Base-by-base conservation (phyloP, 352 stramenopile species). In the Globisporangium camurandrum region DNA sequence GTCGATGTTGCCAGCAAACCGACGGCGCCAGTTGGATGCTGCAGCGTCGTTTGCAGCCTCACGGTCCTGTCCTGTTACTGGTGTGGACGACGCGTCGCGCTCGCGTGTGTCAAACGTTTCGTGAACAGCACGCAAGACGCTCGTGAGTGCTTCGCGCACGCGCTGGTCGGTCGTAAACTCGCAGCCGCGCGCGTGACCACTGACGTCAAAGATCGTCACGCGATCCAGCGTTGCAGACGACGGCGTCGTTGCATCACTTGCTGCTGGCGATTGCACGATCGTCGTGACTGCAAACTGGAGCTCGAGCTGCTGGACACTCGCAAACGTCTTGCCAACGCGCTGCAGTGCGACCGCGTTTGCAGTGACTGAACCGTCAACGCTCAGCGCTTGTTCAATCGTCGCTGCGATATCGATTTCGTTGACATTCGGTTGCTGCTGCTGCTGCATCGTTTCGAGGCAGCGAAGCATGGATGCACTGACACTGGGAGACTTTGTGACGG, bases 251-350 rank as follows among this genome's bases (percentile, higher is more conserved):
- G n/a, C n/a, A 19, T 19, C 26, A 2, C 28, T 33, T 38, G 2
- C 24, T 42, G 30, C n/a, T 6, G 23, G 36, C 22, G 19, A 34
- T 4, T 42, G 52, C 36, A 22, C 22, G 20, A 82, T 49, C 19
- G 86, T 72, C 5, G 69, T 84, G 7, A 81, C 51, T 1, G 67
- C 51, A 49, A 86, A 84, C 20, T 65, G 60, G 7, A 82, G 11
- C 19, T 72, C 42, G 8, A 59, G 17, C 0, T 57, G 44, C 2
- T 48, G 30, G 1, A 66, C 42, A 16, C 24, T 24, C 3, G 57
- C 43, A 1, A 70, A 12, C 1, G 24, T 3, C 1, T 52, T 50
- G 10, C 22, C 34, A 23, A 6, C 3, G 6, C 46, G 53, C 19
- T 40, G 20, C 17, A 68, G 27, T 0, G 28, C 14, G 4, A 65